Base-by-base conservation (phyloP, 1,139 yeast species). In the Debaryomyces fabryi region DNA sequence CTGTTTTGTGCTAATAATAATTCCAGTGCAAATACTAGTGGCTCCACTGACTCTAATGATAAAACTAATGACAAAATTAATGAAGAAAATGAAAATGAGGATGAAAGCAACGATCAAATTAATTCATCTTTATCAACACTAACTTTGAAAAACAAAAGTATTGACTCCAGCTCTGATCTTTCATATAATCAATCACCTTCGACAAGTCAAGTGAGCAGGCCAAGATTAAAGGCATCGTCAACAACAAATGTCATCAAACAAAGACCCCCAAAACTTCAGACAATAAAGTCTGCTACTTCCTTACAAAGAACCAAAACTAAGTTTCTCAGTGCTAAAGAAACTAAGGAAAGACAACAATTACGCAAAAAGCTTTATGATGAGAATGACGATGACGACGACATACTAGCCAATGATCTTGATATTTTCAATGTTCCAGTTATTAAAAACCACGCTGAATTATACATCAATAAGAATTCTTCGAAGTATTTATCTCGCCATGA, bases 351-450 rank as follows among this genome's bases (percentile, higher is more conserved):
- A 47, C 67, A 70, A 53, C 65, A 65, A 47, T 60, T 68, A 45
- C 64, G 79, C 21, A 76, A 75, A 56, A 68, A 76, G 53, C 60
- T 64, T 42, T 75, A 74, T 53, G 80, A 76, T 49, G 79, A 74
- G 35, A 68, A 71, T 53, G 76, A 73, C 46, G 67, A 68, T 51
- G 80, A 76, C 49, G 79, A 74, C 47, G 77, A 72, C 44, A 68
- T 74, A 16, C 55, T 72, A 36, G 59, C 68, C 13, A 68, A 69
- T 53, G 78, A 74, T 51, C 58, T 72, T 48, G 75, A 72, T 48
- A 61, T 74, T 41, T 76, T 75, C 54, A 76, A 76, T 51, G 80
- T 76, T 13, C 81, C 81, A 0, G 69, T 76, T 10, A 69, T 76
- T 32, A 67, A 68, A 50, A 71, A 66, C 54, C 70, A 69, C 48